Evolutionary conservation across 1,284 basidiomycete genomes (phyloP), one percentile per base, ranked within the genome.

Genomic region (Melampsora larici-populina): DNA sequence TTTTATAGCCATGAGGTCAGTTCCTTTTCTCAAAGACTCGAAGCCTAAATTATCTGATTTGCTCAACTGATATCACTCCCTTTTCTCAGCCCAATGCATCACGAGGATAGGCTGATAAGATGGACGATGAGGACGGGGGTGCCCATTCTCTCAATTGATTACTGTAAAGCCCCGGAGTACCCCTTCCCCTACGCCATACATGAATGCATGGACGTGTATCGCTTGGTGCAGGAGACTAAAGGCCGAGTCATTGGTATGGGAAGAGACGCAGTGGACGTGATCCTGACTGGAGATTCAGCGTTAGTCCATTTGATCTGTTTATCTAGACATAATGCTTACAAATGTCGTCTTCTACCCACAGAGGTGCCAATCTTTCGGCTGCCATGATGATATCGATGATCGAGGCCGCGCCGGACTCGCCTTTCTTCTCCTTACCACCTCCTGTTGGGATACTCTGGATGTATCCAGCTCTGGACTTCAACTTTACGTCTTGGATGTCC

Each of bases 121-220:
- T 96, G 96, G 92, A 91, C 94, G 5, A 87, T 89, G 58, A 87
- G 87, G 78, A 93, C 92, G 0, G 88, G 90, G 8, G 90, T 89
- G 81, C 92, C 93, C 13, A 89, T 98, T 1, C 85, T 98, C 58
- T 88, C 92, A 8, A 88, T 98, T 69, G 93, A 98, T 81, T 98
- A 98, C 83, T 92, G 94, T 73, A 99, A 98, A 85, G 93, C 94
- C 33, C 95, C 95, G 7, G 82, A 84, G 68, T 83, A 95, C 86
- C 94, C 94, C 2, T 97, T 93, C 84, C 94, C 95, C 0, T 97
- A 91, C 85, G 93, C 94, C 1, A 91, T 95, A 78, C 94, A 98
- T 83, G 95, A 98, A 82, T 91, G 91, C 49, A 96, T 94, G 82
- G 95, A 98, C 84, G 88, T 89, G 17, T 98, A 97, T 83, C 88